These are phyloP conservation scores for Lentinula boryana DNA, from an alignment of 768 basidiomycete species.

Conservation along the genomic window DNA sequence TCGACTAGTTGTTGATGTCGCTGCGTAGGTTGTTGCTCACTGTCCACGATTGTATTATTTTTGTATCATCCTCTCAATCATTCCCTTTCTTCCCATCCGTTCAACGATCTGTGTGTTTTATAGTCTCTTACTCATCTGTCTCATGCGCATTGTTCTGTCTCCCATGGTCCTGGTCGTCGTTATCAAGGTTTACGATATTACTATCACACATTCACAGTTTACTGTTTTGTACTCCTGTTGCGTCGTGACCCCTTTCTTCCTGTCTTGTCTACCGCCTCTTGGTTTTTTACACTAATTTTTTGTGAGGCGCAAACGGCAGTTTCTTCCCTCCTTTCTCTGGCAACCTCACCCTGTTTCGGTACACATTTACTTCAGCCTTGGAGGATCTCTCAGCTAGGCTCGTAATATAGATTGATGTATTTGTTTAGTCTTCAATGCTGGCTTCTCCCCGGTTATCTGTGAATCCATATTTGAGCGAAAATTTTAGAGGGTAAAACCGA, in stretches of 20 bases:
- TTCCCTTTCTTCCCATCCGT: not conserved
- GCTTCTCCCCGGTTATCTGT: not conserved
- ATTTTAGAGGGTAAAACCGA: not conserved
- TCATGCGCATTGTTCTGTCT: not conserved
- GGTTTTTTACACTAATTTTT: not conserved
- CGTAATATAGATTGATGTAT: constrained; percentile 1
- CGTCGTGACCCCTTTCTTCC: not conserved
- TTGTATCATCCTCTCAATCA: not conserved
- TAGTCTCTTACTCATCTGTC: not conserved
- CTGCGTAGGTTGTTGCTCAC: not conserved
- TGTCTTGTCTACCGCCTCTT: not conserved
- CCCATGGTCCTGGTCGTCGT: not conserved
- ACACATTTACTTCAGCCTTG: not conserved
- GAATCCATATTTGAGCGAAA: not conserved
- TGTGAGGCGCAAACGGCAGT: not conserved
- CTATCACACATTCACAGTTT: not conserved
- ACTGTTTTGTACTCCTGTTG: not conserved
- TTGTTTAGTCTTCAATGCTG: not conserved
- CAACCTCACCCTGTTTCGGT: not conserved
- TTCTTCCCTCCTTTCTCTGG: not conserved
- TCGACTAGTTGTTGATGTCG: not conserved
- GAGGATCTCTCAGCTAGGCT: not conserved
- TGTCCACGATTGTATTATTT: not conserved
- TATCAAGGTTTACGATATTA: not conserved
- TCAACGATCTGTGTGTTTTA: not conserved